phyloP scores from a whole-genome alignment of 2,329 filamentous ascomycete species.

The Byssothecium circinans region DNA sequence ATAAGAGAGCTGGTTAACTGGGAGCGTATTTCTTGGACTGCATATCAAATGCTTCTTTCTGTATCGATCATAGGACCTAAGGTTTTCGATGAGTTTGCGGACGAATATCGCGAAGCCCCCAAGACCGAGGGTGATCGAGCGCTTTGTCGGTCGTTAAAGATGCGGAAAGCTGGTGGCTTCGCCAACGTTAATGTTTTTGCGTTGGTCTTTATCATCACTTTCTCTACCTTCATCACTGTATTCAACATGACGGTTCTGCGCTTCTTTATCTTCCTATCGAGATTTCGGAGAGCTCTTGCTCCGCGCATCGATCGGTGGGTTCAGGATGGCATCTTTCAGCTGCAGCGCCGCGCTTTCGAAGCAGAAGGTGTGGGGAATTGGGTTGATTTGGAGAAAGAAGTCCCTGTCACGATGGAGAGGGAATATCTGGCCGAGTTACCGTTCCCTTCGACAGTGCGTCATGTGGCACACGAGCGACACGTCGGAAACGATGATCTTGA shows the following conservation, averaged over 20 bases:
- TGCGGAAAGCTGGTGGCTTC: slow-evolving; percentile 22
- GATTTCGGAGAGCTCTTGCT: slow-evolving; percentile 17
- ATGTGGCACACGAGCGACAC: not conserved
- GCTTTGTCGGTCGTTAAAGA: slow-evolving; percentile 17
- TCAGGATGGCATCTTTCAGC: slow-evolving; percentile 29
- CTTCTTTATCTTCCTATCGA: slow-evolving; percentile 19
- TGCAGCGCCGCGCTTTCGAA: slow-evolving; percentile 29
- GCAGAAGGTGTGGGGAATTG: slow-evolving; percentile 16
- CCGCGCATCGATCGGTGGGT: slow-evolving; percentile 29
- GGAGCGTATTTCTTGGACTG: slow-evolving; percentile 19
- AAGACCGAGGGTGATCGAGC: slow-evolving; percentile 13
- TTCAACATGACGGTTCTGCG: slow-evolving; percentile 18
- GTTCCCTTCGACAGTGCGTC: slow-evolving; percentile 4
- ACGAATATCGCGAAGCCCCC: not conserved
- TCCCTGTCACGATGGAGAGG: slow-evolving; percentile 14
- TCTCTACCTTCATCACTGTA: slow-evolving; percentile 13
- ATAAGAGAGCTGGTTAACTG: slow-evolving; percentile 20
- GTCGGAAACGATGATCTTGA: not conserved
- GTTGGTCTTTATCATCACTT: slow-evolving; percentile 17
- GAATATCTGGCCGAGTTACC: slow-evolving; percentile 10
- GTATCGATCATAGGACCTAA: slow-evolving; percentile 17
- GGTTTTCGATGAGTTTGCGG: not conserved
- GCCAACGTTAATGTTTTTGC: slow-evolving; percentile 29
- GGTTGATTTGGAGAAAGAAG: slow-evolving; percentile 18
- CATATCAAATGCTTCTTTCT: slow-evolving; percentile 13